phyloP scores from a whole-genome alignment of 2,329 filamentous ascomycete genomes.

The Fusarium veterinarium region DNA sequence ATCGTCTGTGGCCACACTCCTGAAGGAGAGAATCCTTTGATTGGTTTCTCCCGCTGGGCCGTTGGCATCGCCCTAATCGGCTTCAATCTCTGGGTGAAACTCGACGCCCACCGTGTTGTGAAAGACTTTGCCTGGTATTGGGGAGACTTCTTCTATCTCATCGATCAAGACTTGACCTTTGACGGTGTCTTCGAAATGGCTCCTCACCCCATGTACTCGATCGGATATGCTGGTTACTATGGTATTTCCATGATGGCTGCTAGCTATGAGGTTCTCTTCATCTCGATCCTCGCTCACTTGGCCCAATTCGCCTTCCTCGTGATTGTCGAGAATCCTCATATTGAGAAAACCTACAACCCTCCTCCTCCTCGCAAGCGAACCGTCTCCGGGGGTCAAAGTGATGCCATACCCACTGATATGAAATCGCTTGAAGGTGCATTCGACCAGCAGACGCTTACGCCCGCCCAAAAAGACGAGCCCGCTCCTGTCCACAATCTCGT shows the following conservation, averaged over 20 bases:
- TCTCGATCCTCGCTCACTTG: constrained; percentile 93
- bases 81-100: constrained; percentile 98
- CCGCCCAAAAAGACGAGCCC: constrained; percentile 57
- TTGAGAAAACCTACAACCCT: constrained; percentile 96
- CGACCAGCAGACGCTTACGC: constrained; percentile 41
- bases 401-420: constrained; percentile 44
- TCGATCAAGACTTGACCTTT: constrained; percentile 97
- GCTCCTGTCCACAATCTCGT: constrained; percentile 84
- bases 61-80: constrained; percentile 82
- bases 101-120: constrained; percentile 96
- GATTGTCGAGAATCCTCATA: constrained; percentile 95
- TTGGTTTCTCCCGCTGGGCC: constrained; percentile 81
- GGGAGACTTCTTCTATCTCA: constrained; percentile 99
- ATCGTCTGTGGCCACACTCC: constrained; percentile 86
- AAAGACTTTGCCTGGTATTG: constrained; percentile 99
- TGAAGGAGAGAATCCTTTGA: constrained; percentile 73
- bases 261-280: constrained; percentile 97
- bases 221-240: constrained; percentile 97
- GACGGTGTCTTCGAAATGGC: constrained; percentile 99
- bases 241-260: constrained; percentile 98
- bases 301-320: constrained; percentile 94
- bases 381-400: constrained; percentile 49
- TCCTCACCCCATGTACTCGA: constrained; percentile 98
- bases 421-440: constrained; percentile 37
- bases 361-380: constrained; percentile 77